Base-by-base conservation (phyloP, 1,139 yeast genomes). In the Kodamaea derodonti region DNA sequence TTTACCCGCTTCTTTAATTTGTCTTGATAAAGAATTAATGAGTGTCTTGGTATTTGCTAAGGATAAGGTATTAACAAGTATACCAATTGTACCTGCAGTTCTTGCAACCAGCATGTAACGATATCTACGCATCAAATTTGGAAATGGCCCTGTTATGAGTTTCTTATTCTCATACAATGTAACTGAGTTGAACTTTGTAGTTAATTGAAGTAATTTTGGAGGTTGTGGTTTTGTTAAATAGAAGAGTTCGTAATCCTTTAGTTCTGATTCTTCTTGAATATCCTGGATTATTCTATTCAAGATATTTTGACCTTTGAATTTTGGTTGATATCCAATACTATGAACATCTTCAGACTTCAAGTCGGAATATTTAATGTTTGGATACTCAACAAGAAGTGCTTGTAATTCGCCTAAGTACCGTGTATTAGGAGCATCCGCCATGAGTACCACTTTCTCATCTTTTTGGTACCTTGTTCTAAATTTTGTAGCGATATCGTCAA, bases 61-160 rank as follows among this genome's bases (percentile, higher is more conserved):
- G 0, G 97, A 88, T 25, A 92, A 64, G 0, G 98, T 92, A 52
- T 94, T 94, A 32, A 92, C 90, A 28, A 92, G 69, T 17, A 92
- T 76, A 4, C 99, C 99, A 27, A 92, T 71, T 1, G 97, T 90
- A 2, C 95, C 88, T 0, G 97, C 94, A 2, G 92, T 75, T 48
- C 96, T 72, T 0, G 97, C 95, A 51, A 82, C 70, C 52, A 85
- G 92, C 85, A 92, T 88, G 50, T 72, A 80, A 41, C 84, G 72
- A 53, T 92, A 94, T 26, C 99, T 72, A 45, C 82, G 78, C 81
- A 82, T 84, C 38, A 92, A 63, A 15, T 84, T 80, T 1, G 94
- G 88, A 50, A 70, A 78, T 0, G 95, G 90, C 0, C 87, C 84
- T 14, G 63, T 61, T 1, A 59, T 49, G 1, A 66, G 37, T 0